A percentile compares a stretch with the other conserved stretches of the same genome.
Conservation (phyloP, 495 filamentous ascomycete species). For the Apodospora peruviana region DNA sequence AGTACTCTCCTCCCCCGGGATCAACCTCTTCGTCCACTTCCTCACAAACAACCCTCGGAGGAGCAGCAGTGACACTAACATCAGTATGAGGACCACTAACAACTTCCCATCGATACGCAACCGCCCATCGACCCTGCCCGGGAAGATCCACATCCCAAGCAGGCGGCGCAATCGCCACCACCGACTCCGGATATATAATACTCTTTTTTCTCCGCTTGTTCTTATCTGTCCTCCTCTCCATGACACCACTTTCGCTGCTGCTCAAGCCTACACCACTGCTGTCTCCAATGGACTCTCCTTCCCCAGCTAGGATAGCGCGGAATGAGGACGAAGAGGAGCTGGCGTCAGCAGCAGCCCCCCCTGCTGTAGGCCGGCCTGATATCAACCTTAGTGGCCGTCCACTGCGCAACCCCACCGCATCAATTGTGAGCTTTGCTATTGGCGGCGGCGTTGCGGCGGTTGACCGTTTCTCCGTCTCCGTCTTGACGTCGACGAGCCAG, state of each 20-base stretch:
- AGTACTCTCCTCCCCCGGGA: too few relatives aligned
- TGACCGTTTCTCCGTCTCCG: slow-evolving; percentile 13
- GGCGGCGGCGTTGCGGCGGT: neutral
- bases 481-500: slow-evolving; percentile 42
- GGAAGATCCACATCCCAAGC: slow-evolving; percentile 39
- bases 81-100: neutral
- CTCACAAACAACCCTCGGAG: too few relatives aligned
- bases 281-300: slow-evolving; percentile 21
- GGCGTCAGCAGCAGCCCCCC: too few relatives aligned
- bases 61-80: too few relatives aligned
- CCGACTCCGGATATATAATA: slow-evolving; percentile 19
- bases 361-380: slow-evolving; percentile 1
- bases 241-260: slow-evolving; percentile 2
- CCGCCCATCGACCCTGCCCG: slow-evolving; percentile 31
- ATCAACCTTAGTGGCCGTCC: slow-evolving; percentile 18
- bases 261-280: too few relatives aligned
- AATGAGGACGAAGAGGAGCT: too few relatives aligned
- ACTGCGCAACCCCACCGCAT: slow-evolving; percentile 13
- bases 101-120: slow-evolving; percentile 40
- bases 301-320: slow-evolving; percentile 33
- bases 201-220: neutral
- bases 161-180: slow-evolving; percentile 33
- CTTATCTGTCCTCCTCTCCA: neutral
- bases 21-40: too few relatives aligned
- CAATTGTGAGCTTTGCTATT: slow-evolving; percentile 17